These are phyloP conservation scores for Zymoseptoria ardabiliae DNA, from an alignment of 2,329 filamentous ascomycete species.

Conservation along the genomic window DNA sequence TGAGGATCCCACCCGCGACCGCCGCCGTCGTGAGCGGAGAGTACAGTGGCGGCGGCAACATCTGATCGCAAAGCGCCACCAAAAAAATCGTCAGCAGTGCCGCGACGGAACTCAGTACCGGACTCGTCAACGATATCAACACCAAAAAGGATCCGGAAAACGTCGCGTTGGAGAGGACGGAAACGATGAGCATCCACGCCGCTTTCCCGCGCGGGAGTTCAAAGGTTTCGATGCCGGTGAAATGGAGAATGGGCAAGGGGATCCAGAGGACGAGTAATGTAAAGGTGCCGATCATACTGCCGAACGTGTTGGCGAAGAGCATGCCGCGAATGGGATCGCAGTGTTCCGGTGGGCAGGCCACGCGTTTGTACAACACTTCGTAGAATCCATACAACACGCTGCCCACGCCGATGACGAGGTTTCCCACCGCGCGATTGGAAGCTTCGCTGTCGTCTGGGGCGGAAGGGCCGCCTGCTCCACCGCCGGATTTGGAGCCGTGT, in stretches of 20 bases:
- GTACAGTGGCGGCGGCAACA: constrained; percentile 62
- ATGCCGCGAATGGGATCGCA: constrained; percentile 79
- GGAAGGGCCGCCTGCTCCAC: constrained; percentile 42
- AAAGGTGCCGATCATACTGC: constrained; percentile 76
- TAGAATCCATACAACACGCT: constrained; percentile 94
- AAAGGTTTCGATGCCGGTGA: constrained; percentile 71
- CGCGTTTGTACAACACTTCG: constrained; percentile 91
- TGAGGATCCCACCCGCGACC: constrained; percentile 74
- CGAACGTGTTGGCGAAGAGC: constrained; percentile 91
- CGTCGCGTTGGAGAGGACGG: constrained; percentile 76
- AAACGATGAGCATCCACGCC: constrained; percentile 71
- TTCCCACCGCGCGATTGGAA: constrained; percentile 68
- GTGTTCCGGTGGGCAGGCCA: constrained; percentile 87
- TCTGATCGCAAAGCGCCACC: constrained; percentile 85
- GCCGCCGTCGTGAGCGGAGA: constrained; percentile 67
- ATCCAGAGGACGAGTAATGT: constrained; percentile 87
- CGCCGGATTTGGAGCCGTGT: constrained; percentile 49
- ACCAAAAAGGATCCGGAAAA: constrained; percentile 93
- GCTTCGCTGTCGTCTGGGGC: constrained; percentile 46
- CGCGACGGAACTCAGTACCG: constrained; percentile 78
- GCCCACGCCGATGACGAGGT: constrained; percentile 83
- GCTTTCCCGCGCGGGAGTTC: constrained; percentile 71
- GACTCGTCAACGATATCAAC: constrained; percentile 84
- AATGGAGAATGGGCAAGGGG: constrained; percentile 76
- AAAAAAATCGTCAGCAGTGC: constrained; percentile 94